Base-by-base conservation (phyloP, 139 green algal genomes). In the Chlorella sp. region DNA sequence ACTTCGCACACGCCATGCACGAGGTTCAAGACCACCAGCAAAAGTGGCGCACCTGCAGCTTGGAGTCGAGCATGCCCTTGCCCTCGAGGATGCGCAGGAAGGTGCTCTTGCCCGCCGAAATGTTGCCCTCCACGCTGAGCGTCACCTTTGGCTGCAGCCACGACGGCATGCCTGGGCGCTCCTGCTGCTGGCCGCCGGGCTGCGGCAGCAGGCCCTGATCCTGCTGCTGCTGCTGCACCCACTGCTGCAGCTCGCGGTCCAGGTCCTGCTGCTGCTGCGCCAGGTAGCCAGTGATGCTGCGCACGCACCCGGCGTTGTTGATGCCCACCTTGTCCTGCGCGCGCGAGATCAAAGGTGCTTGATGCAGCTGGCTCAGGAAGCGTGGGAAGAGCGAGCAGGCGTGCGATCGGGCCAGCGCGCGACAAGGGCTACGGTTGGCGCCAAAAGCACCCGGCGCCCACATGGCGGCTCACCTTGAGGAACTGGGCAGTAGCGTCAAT, bases 121-220 rank as follows among this genome's bases (percentile, higher is more conserved):
- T 98, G 82, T 99, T 99, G 34, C 95, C 95, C 82, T 99, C 95
- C 27, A 99, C 90, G 62, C 87, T 92, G 33, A 99, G 85, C 0
- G 93, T 99, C 5, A 99, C 78, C 24, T 78, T 78, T 5, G 73
- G 72, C 67, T 33, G 49, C 27, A 49, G 49, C 67, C 67, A 72
- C 17, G 42, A 24, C 10, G 42, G 42, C 42, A 55, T 17, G 42
- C 10, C 42, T 17, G 10, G 10, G 10, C 10, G 10, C 42, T 55
- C 42, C 10, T 55, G 42, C 42, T 17, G 10, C 42, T 55, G 10
- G 10, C 17, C n/a, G n/a, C n/a, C n/a, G n/a, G n/a, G 42, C 42
- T 55, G 42, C 42, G 17, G 42, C 42, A 17, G 10, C 42, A 10
- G 42, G 10, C 17, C 17, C 42, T 24, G 42, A 10, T 55, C 42